These are phyloP conservation scores for Echeveria elegans DNA, from an alignment of 164 flowering plant genomes.

Conservation along the genomic window DNA sequence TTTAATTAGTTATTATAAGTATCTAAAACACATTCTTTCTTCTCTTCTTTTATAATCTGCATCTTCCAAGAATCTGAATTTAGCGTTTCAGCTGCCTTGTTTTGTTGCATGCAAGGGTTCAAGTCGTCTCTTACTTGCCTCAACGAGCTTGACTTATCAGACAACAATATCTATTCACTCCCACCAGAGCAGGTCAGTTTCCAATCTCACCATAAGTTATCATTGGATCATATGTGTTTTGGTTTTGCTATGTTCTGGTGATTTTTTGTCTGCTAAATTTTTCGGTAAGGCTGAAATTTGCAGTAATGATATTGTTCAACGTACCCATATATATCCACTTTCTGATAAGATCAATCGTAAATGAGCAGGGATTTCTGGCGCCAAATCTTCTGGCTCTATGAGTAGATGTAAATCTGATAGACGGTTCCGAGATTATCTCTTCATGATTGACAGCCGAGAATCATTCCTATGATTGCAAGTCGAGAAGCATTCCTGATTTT, in stretches of 20 bases:
- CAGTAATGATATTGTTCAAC: too few species aligned
- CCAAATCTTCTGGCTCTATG: constrained; percentile 63
- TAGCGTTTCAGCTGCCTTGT: background rate
- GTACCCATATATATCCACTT: background rate
- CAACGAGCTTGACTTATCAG: constrained; percentile 68
- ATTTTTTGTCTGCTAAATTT: background rate
- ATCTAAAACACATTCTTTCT: too few species aligned
- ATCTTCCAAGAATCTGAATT: background rate
- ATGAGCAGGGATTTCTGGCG: constrained; percentile 80
- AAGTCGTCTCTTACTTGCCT: constrained; percentile 59
- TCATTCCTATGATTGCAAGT: too few species aligned
- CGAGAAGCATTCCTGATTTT: too few species aligned
- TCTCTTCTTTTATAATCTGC: background rate
- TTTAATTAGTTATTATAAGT: too few species aligned
- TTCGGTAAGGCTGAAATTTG: too few species aligned
- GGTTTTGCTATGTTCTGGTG: background rate
- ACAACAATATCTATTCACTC: constrained; percentile 66
- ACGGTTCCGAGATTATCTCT: too few species aligned
- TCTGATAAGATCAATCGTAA: background rate
- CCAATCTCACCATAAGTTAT: background rate
- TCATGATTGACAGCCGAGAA: too few species aligned
- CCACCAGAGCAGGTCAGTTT: constrained; percentile 71
- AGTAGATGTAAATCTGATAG: constrained; percentile 93
- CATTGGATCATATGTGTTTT: too few species aligned
- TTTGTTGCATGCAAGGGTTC: constrained; percentile 48